Conservation (phyloP, 148 eudicot species). For the Cornus florida region DNA sequence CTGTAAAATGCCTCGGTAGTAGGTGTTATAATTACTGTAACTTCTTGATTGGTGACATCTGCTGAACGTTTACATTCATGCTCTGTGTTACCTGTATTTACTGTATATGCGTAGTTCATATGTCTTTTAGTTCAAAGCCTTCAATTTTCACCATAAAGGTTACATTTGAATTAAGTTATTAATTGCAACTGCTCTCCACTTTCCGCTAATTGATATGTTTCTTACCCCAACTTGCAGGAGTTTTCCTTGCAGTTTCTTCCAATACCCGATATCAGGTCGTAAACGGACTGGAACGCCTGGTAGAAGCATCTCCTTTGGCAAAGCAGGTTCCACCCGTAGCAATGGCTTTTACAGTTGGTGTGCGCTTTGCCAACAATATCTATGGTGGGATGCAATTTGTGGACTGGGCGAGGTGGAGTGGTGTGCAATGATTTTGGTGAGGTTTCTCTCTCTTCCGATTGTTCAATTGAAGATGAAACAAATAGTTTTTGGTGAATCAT, state of each 20-base stretch:
- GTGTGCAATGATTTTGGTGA: conserved; percentile 40
- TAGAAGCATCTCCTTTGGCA: conserved; percentile 58
- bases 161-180: too few species aligned
- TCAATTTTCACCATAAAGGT: too few species aligned
- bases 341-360: conserved; percentile 64
- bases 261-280: conserved; percentile 83
- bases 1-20: too few species aligned
- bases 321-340: conserved; percentile 57
- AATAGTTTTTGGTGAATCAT: not conserved
- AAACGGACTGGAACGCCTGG: conserved; percentile 73
- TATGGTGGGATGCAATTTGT: conserved; percentile 71
- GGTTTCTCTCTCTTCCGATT: not conserved
- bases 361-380: conserved; percentile 65
- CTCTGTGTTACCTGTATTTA: too few species aligned
- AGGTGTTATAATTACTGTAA: too few species aligned
- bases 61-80: too few species aligned
- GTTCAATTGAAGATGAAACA: not conserved
- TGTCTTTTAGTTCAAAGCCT: too few species aligned
- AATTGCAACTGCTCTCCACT: too few species aligned
- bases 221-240: conserved; percentile 46
- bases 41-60: too few species aligned
- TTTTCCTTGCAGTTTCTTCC: conserved; percentile 80
- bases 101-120: too few species aligned
- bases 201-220: not conserved
- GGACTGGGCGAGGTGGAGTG: conserved; percentile 66